Base-by-base conservation (phyloP, 2,329 filamentous ascomycete species). In the Gliomastix tumulicola region DNA sequence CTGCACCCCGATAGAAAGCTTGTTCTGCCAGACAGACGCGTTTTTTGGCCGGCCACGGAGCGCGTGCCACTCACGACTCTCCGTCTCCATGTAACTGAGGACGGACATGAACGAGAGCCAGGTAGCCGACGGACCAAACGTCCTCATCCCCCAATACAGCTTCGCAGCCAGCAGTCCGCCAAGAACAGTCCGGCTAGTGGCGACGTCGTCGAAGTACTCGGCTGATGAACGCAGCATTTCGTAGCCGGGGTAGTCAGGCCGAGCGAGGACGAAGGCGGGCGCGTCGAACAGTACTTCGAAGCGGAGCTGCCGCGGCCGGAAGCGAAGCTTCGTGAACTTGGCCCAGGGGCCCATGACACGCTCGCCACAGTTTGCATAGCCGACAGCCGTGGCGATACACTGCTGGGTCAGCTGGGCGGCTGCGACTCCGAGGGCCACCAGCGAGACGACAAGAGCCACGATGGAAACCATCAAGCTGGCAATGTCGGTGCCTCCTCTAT, bases 211-310 rank as follows among this genome's bases (percentile, higher is more conserved):
- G n/a, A n/a, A n/a, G n/a, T n/a, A n/a, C n/a, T n/a, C n/a, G n/a
- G n/a, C n/a, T n/a, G n/a, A n/a, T n/a, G n/a, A n/a, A 9, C 22
- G 22, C 9, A 25, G 22, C 22, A 25, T 25, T n/a, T 25, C 22
- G n/a, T 25, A n/a, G 22, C n/a, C n/a, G n/a, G 22, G 22, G 9
- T 25, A 9, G n/a, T 25, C 22, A 25, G 22, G 22, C n/a, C n/a
- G n/a, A n/a, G n/a, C n/a, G 22, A 25, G 22, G 9, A 9, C 9
- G n/a, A 25, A 2, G 35, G 67, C 63, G 10, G 64, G 64, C 0
- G 58, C 49, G 41, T 65, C 55, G 32, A 62, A 67, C 25, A 55
- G 51, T 2, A 66, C 63, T 28, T 63, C 60, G 41, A 66, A 63
- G 2, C 64, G 63, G 16, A 67, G 53, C 46, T 67, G 60, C 10